A percentile compares a stretch with the other conserved stretches of the same genome.
These are phyloP conservation scores for Wilcoxina mikolae DNA, from an alignment of 495 filamentous ascomycete genomes.

Conservation along the genomic window DNA sequence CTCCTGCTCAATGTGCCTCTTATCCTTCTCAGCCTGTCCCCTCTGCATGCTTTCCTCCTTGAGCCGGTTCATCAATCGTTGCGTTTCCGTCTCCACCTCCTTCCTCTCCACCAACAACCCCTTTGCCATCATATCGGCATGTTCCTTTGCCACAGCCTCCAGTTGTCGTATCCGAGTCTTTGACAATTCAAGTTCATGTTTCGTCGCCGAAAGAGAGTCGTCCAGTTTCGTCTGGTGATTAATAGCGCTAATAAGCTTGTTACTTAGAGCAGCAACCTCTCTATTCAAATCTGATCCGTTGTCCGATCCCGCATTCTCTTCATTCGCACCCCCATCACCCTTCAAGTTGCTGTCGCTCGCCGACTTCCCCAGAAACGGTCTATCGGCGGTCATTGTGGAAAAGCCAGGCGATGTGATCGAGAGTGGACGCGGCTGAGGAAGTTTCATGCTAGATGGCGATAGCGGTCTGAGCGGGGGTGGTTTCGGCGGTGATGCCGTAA, in stretches of 20 bases:
- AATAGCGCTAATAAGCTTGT: slow-evolving; percentile 91
- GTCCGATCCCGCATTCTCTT: background rate
- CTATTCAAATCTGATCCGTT: slow-evolving; percentile 53
- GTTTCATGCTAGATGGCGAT: slow-evolving; percentile 16
- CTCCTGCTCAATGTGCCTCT: slow-evolving; percentile 62
- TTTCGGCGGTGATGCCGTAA: slow-evolving; percentile 7
- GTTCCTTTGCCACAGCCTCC: slow-evolving; percentile 51
- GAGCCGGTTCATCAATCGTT: slow-evolving; percentile 51
- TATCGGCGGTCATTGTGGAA: slow-evolving; percentile 23
- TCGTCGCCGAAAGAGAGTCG: slow-evolving; percentile 66
- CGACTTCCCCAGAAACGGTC: slow-evolving; percentile 16
- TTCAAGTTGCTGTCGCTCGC: slow-evolving; percentile 17
- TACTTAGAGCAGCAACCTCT: slow-evolving; percentile 81
- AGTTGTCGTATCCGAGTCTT: slow-evolving; percentile 51
- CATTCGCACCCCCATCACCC: background rate
- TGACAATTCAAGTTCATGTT: slow-evolving; percentile 68
- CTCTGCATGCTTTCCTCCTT: slow-evolving; percentile 47
- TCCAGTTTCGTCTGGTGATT: slow-evolving; percentile 92
- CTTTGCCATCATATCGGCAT: slow-evolving; percentile 54
- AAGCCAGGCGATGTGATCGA: slow-evolving; percentile 21
- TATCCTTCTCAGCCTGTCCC: slow-evolving; percentile 49
- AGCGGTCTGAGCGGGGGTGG: slow-evolving; percentile 17
- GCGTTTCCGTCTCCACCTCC: slow-evolving; percentile 53
- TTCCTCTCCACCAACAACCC: slow-evolving; percentile 56
- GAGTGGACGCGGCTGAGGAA: slow-evolving; percentile 15